phyloP scores from a whole-genome alignment of 106 monocot species.

The Acorus gramineus region DNA sequence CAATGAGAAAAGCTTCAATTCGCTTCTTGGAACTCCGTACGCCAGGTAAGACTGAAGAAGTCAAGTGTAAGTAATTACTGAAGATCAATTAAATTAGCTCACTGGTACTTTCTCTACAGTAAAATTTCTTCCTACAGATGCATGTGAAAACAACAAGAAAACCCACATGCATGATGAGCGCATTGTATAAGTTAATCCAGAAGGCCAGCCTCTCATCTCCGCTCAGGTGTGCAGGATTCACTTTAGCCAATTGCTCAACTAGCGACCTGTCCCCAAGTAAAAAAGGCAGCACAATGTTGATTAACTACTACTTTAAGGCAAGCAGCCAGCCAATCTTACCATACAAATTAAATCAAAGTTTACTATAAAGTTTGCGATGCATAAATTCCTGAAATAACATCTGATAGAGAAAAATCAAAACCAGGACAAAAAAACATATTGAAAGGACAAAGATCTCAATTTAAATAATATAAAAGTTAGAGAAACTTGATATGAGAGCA shows the following conservation, averaged over 20 bases:
- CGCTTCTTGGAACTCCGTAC: constrained; percentile 81
- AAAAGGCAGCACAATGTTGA: not conserved
- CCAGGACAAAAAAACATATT: no score
- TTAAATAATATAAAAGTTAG: no score
- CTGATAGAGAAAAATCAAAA: no score
- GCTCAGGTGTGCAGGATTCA: constrained; percentile 60
- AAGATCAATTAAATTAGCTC: not conserved
- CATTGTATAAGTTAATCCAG: constrained; percentile 94
- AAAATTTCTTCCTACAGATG: not conserved
- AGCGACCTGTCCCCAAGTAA: constrained; percentile 34
- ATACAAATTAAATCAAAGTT: no score
- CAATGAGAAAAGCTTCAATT: constrained; percentile 69
- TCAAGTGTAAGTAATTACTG: constrained; percentile 3
- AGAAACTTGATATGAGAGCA: no score
- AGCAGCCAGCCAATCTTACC: no score
- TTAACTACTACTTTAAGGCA: not conserved
- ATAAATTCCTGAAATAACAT: no score
- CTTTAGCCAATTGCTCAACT: constrained; percentile 71
- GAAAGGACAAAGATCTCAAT: no score
- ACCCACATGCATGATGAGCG: constrained; percentile 88
- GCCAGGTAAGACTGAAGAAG: constrained; percentile 74
- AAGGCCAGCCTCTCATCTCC: constrained; percentile 66
- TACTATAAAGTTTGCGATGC: no score
- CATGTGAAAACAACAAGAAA: not conserved
- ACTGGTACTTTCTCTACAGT: no score